Base-by-base conservation (phyloP, 371 early-diverging fungal species). In the Nematocida ausubeli region DNA sequence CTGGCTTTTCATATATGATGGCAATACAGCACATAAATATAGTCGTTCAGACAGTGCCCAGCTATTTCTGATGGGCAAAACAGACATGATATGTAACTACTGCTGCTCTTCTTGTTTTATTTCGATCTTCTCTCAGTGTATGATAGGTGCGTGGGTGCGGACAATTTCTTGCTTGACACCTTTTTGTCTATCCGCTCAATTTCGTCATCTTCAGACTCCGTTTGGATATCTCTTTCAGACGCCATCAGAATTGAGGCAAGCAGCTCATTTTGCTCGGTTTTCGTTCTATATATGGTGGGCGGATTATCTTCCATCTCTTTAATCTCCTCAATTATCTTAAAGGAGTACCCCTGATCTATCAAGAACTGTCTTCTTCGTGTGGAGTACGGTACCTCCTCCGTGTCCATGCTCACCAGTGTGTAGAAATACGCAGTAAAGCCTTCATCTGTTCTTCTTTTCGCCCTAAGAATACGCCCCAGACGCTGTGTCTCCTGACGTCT, bases 401-500 rank as follows among this genome's bases (percentile, higher is more conserved):
- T 99, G 86, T 99, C 98, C 71, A 91, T 90, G 50, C 92, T 91
- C 6, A 99, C 97, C 30, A 98, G 87, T 3, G 95, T 92, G 83
- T 98, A 99, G 82, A 98, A 99, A 86, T 91, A 94, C 1, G 96
- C 96, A 82, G 93, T 95, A 81, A 91, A 91, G 0, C 95, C 96
- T 69, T 92, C 93, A 81, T 95, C 94, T 71, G 92, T 93, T 84
- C 97, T 89, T 65, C 85, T 87, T 82, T 97, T 98, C 35, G 99
- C 98, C 62, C 99, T 88, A 54, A 98, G 87, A 86, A 98, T 98
- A 37, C 88, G 37, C 58, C 95, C 95, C 54, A 98, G 86, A 4
- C 99, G 89, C 86, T 99, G 98, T 2, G 99, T 98, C 87, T 99
- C 99, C 87, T 98, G 99, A 69, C 99, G 89, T 67, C 99, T 89